phyloP scores from a whole-genome alignment of 371 early-diverging fungal genomes.

The Parasitella parasitica region DNA sequence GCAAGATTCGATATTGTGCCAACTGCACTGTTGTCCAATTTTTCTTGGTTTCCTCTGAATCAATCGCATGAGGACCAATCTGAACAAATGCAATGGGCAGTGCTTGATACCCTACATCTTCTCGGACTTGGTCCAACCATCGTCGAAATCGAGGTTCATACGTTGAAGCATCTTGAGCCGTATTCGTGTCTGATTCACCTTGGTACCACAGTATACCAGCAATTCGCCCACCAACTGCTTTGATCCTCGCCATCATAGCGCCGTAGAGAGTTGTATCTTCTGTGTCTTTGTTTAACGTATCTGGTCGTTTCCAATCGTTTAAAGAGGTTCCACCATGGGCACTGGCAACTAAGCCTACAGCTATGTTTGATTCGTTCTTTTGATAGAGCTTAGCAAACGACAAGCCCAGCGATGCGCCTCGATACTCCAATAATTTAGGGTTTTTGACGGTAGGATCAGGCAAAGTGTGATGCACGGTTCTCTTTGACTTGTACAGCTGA shows the following conservation, averaged over 20 bases:
- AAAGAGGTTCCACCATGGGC: slow-evolving; percentile 44
- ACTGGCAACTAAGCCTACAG: slow-evolving; percentile 41
- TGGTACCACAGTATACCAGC: slow-evolving; percentile 49
- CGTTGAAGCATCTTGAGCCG: background rate
- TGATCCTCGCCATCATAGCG: slow-evolving; percentile 35
- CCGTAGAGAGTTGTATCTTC: slow-evolving; percentile 31
- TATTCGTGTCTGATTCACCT: slow-evolving; percentile 41
- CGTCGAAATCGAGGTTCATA: slow-evolving; percentile 17
- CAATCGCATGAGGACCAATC: slow-evolving; percentile 23
- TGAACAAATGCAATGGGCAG: slow-evolving; percentile 35
- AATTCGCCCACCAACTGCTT: slow-evolving; percentile 12
- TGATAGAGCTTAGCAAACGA: slow-evolving; percentile 30
- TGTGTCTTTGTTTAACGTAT: background rate
- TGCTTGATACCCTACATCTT: background rate
- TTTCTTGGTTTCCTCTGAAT: background rate
- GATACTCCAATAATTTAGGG: slow-evolving; percentile 16
- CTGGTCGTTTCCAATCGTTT: slow-evolving; percentile 26
- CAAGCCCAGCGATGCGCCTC: slow-evolving; percentile 37
- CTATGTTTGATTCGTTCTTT: slow-evolving; percentile 8
- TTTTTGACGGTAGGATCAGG: slow-evolving; percentile 41
- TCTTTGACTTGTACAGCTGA: slow-evolving; percentile 22
- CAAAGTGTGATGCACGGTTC: slow-evolving; percentile 30
- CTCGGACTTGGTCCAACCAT: slow-evolving; percentile 15
- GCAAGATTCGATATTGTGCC: slow-evolving; percentile 18
- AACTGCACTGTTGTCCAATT: slow-evolving; percentile 32